Evolutionary conservation across 345 rosid genomes (phyloP), one percentile per base, ranked within the genome.

Genomic region (Arabidopsis arenosa): DNA sequence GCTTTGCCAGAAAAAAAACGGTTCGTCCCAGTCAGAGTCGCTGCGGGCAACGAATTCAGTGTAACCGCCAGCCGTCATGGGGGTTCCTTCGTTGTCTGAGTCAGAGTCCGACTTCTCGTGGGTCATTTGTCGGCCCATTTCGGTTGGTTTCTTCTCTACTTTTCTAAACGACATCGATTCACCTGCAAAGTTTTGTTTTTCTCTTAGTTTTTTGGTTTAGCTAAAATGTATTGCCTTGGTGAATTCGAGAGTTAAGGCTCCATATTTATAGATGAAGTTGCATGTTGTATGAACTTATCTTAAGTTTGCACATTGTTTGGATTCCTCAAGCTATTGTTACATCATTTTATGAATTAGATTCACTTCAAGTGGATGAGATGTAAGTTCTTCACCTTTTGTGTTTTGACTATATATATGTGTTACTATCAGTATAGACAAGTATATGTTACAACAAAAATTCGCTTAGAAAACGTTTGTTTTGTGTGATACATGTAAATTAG

Each of bases 341-440:
- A 67, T 67, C 79, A 75, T 57, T 17, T 36, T 39, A 75, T 59
- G 73, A 75, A 75, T 75, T 66, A 67, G 73, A 74, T 65, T 74
- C 78, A 65, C 56, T 73, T 74, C 40, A 56, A 36, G 66, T 45
- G 72, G 56, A 9, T 53, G 35, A 52, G 35, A 40, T 51, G 45
- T 56, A 10, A 18, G 30, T 43, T 44, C 56, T 54, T 74, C 49
- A 74, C 18, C 49, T 68, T 51, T 53, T 35, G 35, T 36, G 23
- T 66, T 14, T 49, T 66, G 71, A 51, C 57, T 49, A 48, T 32
- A 1, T 17, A 10, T 12, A 51, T 18, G 70, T 36, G 70, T 36
- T 47, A 47, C 58, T 66, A 49, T 66, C 33, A 17, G 30, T 15
- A 59, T 59, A 17, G 8, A 36, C 2, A 35, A 36, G 45, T 30